phyloP scores from a whole-genome alignment of 495 filamentous ascomycete genomes.

The Alectoria sarmentosa region DNA sequence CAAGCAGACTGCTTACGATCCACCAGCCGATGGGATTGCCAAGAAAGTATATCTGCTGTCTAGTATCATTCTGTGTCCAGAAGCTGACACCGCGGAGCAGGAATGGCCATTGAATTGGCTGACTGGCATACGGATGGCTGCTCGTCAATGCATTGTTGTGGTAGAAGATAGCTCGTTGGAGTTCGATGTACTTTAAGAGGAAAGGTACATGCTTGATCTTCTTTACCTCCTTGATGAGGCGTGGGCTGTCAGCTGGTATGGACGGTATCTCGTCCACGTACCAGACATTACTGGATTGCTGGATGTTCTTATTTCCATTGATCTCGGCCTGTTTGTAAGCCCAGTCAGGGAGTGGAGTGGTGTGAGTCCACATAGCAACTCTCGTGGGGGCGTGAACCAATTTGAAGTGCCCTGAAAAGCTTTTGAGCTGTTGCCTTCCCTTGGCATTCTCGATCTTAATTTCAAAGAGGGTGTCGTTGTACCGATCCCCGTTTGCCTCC shows the following conservation, averaged over 20 bases:
- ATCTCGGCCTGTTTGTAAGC: constrained; percentile 95
- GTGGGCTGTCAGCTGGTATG: constrained; percentile 57
- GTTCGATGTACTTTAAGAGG: constrained; percentile 89
- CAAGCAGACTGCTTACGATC: constrained; percentile 84
- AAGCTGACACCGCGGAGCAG: constrained; percentile 93
- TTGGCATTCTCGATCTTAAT: constrained; percentile 86
- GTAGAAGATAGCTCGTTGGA: constrained; percentile 97
- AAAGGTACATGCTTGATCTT: constrained; percentile 80
- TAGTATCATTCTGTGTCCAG: constrained; percentile 96
- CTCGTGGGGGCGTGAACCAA: constrained; percentile 87
- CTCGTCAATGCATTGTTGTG: constrained; percentile 97
- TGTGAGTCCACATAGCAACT: constrained; percentile 98
- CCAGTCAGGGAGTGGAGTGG: constrained; percentile 91
- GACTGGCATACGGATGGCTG: constrained; percentile 90
- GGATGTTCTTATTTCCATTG: constrained; percentile 96
- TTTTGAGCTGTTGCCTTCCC: constrained; percentile 74
- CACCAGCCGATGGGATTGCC: constrained; percentile 98
- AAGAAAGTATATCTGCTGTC: constrained; percentile 96
- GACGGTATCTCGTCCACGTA: constrained; percentile 85
- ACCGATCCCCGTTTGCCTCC: constrained; percentile 66
- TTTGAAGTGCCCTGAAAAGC: constrained; percentile 86
- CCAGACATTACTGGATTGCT: constrained; percentile 89
- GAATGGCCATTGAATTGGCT: constrained; percentile 98
- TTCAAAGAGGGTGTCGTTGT: constrained; percentile 91
- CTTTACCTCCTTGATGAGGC: constrained; percentile 61